phyloP scores from a whole-genome alignment of 208 protist genomes.

The Acanthamoeba polyphaga region DNA sequence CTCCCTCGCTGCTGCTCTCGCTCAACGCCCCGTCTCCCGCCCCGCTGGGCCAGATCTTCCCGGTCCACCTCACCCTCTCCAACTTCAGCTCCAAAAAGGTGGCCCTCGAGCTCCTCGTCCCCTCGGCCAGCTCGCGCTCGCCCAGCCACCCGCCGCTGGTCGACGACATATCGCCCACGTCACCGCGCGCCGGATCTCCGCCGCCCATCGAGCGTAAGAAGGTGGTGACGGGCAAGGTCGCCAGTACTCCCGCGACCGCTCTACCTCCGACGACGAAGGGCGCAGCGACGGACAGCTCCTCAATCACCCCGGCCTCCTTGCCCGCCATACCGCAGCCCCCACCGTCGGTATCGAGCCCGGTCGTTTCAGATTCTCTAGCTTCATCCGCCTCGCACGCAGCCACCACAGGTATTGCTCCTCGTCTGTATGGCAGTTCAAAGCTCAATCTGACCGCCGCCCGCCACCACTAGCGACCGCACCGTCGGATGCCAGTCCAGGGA shows the following conservation, averaged over 20 bases:
- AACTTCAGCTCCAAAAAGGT: constrained; percentile 11
- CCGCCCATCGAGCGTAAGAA: constrained; percentile 45
- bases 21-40: constrained; percentile 48
- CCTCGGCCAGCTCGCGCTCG: constrained; percentile 11
- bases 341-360: background rate
- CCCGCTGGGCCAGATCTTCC: constrained; percentile 40
- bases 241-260: background rate
- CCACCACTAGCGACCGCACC: background rate
- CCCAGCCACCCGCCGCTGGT: constrained; percentile 34
- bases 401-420: too few relatives aligned
- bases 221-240: background rate
- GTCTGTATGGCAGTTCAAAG: too few relatives aligned
- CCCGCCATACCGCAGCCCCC: background rate
- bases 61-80: constrained; percentile 56
- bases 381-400: background rate
- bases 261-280: background rate
- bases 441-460: background rate
- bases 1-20: constrained; percentile 41
- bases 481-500: background rate
- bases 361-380: background rate
- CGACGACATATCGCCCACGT: constrained; percentile 32
- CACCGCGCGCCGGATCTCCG: background rate
- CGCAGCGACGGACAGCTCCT: background rate
- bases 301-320: background rate
- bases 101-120: constrained; percentile 49